phyloP scores from a whole-genome alignment of 257 asterid genomes.

The Ballota nigra region DNA sequence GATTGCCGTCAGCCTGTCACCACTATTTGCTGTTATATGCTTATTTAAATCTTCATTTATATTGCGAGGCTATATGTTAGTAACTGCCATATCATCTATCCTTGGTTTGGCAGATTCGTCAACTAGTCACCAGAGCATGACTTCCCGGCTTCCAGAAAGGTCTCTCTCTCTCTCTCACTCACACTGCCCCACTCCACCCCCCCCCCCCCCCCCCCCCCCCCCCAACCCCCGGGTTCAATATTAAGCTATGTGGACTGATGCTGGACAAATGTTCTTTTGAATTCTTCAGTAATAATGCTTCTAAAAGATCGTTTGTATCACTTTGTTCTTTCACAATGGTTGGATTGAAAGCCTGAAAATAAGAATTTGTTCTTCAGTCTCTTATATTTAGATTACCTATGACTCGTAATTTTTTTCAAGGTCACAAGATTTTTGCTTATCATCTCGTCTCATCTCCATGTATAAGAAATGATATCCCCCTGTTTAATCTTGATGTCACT shows the following conservation, averaged over 20 bases:
- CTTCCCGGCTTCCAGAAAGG: slow-evolving; percentile 98
- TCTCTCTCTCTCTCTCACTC: slow-evolving; percentile 35
- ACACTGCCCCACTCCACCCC: background rate
- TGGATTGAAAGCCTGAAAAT: slow-evolving; percentile 1
- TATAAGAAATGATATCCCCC: background rate
- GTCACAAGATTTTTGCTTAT: background rate
- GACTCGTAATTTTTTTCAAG: background rate
- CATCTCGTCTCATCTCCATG: slow-evolving; percentile 5
- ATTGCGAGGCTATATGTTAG: background rate
- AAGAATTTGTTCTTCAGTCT: slow-evolving; percentile 11
- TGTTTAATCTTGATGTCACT: slow-evolving; percentile 11
- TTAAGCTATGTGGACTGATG: background rate
- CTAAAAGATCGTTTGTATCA: background rate
- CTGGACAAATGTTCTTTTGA: background rate
- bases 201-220: background rate
- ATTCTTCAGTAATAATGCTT: background rate
- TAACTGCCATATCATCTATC: slow-evolving; percentile 10
- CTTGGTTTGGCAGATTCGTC: slow-evolving; percentile 61
- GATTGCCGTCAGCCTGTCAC: background rate
- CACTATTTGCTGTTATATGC: slow-evolving; percentile 5
- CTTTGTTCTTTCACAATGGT: background rate
- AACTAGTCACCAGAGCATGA: slow-evolving; percentile 56
- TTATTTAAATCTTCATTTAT: slow-evolving; percentile 10
- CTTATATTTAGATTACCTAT: background rate
- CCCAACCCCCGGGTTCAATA: background rate